phyloP scores from a whole-genome alignment of 2,329 filamentous ascomycete species.

The Ophiostoma ulmi region DNA sequence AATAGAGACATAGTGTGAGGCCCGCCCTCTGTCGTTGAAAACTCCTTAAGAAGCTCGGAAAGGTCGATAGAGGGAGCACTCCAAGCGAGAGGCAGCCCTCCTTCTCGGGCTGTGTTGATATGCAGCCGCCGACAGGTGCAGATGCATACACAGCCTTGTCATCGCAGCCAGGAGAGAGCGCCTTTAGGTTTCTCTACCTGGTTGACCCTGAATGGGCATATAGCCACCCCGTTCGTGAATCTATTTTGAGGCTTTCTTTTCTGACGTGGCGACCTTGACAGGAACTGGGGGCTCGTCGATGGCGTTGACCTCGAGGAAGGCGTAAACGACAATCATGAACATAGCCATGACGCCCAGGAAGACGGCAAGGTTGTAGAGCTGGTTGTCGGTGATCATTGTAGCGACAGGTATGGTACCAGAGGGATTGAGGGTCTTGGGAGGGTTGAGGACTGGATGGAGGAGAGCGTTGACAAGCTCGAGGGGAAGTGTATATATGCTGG shows the following conservation, averaged over 20 bases:
- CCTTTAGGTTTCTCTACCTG: not conserved
- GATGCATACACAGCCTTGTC: not conserved
- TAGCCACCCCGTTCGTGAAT: not conserved
- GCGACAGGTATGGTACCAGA: not conserved
- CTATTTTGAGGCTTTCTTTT: constrained; percentile 22
- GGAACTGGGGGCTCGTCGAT: constrained; percentile 34
- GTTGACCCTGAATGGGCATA: not conserved
- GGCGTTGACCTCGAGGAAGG: constrained; percentile 95
- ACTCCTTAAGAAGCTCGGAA: not conserved
- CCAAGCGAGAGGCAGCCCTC: not conserved
- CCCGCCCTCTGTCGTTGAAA: not conserved
- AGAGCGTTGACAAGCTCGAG: not conserved
- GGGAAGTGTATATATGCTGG: not conserved
- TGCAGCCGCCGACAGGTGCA: not conserved
- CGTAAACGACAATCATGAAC: constrained; percentile 89
- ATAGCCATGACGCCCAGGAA: constrained; percentile 87
- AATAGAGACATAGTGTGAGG: not conserved
- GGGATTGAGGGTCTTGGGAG: not conserved
- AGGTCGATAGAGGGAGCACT: not conserved
- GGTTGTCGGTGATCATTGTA: constrained; percentile 88
- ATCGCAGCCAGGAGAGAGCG: not conserved
- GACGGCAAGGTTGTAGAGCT: constrained; percentile 86
- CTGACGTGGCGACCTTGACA: constrained; percentile 18
- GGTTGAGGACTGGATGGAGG: not conserved
- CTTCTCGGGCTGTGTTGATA: not conserved